Base-by-base conservation (phyloP, 345 rosid genomes). In the Dimocarpus longan region DNA sequence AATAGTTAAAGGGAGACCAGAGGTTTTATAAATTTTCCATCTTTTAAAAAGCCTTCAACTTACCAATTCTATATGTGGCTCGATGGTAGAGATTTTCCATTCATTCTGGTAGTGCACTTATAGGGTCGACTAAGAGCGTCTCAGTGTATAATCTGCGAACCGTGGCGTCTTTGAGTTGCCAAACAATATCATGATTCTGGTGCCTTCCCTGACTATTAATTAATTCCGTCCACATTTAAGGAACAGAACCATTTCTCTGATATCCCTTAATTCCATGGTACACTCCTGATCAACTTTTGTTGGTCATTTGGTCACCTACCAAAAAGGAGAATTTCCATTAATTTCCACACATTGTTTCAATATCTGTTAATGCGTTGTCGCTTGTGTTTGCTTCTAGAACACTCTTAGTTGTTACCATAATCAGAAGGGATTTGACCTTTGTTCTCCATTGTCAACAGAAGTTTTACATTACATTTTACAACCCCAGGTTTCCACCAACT, bases 231-330 rank as follows among this genome's bases (percentile, higher is more conserved):
- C 54, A 9, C 12, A 62, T 70, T 32, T 32, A 22, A 39, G 63
- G 32, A 65, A 39, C 37, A 66, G 32, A 5, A 10, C 4, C 22
- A 26, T n/a, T 10, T 12, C 1, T 40, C 6, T 46, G 19, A 19
- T 56, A 46, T 44, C 24, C 24, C 32, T n/a, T 16, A 42, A 6
- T 0, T 71, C 44, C 24, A 57, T 37, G n/a, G n/a, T 54, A 40
- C 2, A n/a, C 24, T 63, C 57, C 57, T 63, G 26, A 59, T 59
- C 43, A 40, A 63, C 69, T 63, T 74, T 74, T 74, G 60, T 74
- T 74, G 70, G 68, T 26, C 77, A 75, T 70, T 81, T 66, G 80
- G 80, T 81, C 12, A 77, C 84, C 84, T 81, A 81, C 78, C 74
- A 77, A 73, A 62, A 71, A 57, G 60, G 54, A 37, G 42, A 77